Evolutionary conservation across 2,329 filamentous ascomycete genomes (phyloP).

Genomic region (Cordyceps fumosorosea): DNA sequence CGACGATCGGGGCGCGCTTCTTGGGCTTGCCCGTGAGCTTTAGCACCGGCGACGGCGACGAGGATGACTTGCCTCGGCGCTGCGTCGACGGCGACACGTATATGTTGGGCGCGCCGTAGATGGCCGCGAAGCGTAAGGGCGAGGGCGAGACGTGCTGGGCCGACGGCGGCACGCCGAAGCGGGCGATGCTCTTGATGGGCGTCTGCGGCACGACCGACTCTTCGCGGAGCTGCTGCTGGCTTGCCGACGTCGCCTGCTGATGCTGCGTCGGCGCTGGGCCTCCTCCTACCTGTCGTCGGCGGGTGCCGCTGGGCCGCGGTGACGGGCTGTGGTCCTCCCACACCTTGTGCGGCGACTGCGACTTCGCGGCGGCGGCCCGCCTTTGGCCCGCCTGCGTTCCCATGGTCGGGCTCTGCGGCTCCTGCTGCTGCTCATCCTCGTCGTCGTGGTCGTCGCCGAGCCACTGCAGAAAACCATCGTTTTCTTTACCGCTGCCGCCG

Average conservation of each 20-base stretch:
- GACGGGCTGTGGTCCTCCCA: constrained; percentile 12
- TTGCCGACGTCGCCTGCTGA: background rate
- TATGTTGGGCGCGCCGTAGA: constrained; percentile 30
- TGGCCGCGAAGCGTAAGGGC: constrained; percentile 31
- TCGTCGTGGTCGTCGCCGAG: constrained; percentile 15
- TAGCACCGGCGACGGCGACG: constrained; percentile 11
- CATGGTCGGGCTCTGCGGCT: constrained; percentile 22
- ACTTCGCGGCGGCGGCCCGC: constrained; percentile 2
- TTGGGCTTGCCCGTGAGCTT: constrained; percentile 18
- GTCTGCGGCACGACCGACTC: constrained; percentile 37
- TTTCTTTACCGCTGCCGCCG: constrained; percentile 1
- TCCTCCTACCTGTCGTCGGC: background rate
- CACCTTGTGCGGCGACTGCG: constrained; percentile 14
- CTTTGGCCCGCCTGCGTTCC: background rate
- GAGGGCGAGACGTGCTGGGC: constrained; percentile 31
- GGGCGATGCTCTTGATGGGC: constrained; percentile 26
- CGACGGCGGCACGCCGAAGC: constrained; percentile 39
- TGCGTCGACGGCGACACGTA: constrained; percentile 33
- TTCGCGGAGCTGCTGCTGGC: constrained; percentile 19
- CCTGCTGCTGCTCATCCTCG: background rate
- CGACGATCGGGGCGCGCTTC: background rate
- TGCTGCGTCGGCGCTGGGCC: background rate
- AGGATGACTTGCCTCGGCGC: constrained; percentile 9
- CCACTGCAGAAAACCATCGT: constrained; percentile 29
- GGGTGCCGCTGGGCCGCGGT: constrained; percentile 18